Evolutionary conservation across 352 stramenopile genomes (phyloP), one percentile per base, ranked within the genome.

Genomic region (Phytophthora pisi): DNA sequence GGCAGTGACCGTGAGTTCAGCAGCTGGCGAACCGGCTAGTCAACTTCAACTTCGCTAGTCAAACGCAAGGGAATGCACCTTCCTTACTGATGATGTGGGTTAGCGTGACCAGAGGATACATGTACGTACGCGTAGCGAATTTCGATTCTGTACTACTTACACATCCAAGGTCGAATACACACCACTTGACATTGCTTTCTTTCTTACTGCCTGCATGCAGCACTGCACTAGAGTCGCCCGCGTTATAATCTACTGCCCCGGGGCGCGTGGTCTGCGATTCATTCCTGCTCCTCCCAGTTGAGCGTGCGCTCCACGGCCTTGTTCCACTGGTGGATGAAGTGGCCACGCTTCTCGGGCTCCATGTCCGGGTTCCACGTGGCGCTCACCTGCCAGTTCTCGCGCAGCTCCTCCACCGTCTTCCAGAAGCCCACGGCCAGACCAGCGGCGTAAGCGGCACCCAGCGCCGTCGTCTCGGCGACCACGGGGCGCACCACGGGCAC

Each of bases 341-440:
- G 70, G 43, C 62, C 73, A 47, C 86, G 85, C 64, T 73, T 87
- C 28, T 80, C 68, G 5, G 74, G 31, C 45, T 82, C 68, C 82
- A 96, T 95, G 54, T 89, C 70, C 15, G 89, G 84, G 51, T 89
- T 77, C 84, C 86, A 97, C 51, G 77, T 90, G 5, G 81, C 75
- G 47, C 77, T 82, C 57, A 89, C 77, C 62, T 92, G 82, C 88
- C 86, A 96, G 66, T 92, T 93, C 59, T 88, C 78, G 26, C 81
- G 80, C 26, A 98, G 66, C 51, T 97, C 89, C 34, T 97, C 89
- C 23, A 90, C 54, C 24, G 86, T 93, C 64, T 94, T 92, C 93
- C 94, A 99, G 43, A 99, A 95, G 24, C 96, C 97, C 6, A 99
- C 96, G 20, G 97, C 97, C 30, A 99, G 82, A 66, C 98, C 98